phyloP scores from a whole-genome alignment of 495 filamentous ascomycete species.

The Xylaria telfairii region DNA sequence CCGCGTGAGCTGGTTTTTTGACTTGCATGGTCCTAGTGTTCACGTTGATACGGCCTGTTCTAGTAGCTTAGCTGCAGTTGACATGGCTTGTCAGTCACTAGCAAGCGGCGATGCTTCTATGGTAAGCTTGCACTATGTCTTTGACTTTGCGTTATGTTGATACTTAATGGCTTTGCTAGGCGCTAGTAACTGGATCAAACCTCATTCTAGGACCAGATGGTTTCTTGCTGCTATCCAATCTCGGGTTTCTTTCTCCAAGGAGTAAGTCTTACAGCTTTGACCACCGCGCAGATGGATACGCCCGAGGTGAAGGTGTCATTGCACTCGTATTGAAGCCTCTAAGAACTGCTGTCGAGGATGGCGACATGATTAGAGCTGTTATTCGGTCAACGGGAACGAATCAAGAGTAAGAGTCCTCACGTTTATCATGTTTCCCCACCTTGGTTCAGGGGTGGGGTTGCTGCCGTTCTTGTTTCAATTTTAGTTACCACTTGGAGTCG shows the following conservation, averaged over 20 bases:
- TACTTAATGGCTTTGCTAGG: constrained; percentile 27
- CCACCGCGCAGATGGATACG: constrained; percentile 65
- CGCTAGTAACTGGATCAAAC: constrained; percentile 57
- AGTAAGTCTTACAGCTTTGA: constrained; percentile 63
- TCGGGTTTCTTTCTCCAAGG: constrained; percentile 45
- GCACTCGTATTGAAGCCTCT: constrained; percentile 62
- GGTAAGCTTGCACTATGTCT: constrained; percentile 20
- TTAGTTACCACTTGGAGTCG: not conserved
- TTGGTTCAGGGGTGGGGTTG: not conserved
- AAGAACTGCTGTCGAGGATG: constrained; percentile 51
- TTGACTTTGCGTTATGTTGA: not conserved
- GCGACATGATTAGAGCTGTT: constrained; percentile 62
- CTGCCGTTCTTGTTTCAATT: not conserved
- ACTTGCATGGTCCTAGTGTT: constrained; percentile 55
- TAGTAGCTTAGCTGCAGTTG: constrained; percentile 59
- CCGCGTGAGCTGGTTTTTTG: constrained; percentile 59
- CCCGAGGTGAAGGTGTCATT: constrained; percentile 63
- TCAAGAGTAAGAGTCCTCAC: constrained; percentile 41
- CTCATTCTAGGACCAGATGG: constrained; percentile 55
- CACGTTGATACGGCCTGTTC: constrained; percentile 83
- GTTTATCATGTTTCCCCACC: not conserved
- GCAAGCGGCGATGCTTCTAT: constrained; percentile 51
- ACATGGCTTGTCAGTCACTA: constrained; percentile 77
- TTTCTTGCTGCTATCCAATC: constrained; percentile 35
- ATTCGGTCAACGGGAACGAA: constrained; percentile 62